A percentile compares a stretch with the other conserved stretches of the same genome.
These are phyloP conservation scores for Coprinellus micaceus DNA, from an alignment of 768 basidiomycete genomes.

Conservation along the genomic window DNA sequence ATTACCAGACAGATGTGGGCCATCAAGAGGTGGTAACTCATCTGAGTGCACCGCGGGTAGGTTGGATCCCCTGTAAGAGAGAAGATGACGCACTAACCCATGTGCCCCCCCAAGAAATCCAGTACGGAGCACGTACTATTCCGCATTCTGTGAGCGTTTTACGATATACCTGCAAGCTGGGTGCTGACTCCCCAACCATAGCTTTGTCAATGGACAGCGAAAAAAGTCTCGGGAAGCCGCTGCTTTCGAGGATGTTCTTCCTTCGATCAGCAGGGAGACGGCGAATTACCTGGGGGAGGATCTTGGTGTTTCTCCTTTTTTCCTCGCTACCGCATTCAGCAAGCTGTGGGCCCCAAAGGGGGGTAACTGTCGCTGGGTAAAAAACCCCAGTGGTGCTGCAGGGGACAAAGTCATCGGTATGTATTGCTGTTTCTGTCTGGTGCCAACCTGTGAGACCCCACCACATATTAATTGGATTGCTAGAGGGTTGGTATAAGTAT, in stretches of 20 bases:
- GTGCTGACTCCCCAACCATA: not conserved
- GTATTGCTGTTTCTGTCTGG: not conserved
- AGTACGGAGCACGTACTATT: too few relatives aligned
- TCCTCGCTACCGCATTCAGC: not conserved
- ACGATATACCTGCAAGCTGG: not conserved
- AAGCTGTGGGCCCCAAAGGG: not conserved
- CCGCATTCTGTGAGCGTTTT: not conserved
- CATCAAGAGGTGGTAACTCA: too few relatives aligned
- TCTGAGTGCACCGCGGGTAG: too few relatives aligned
- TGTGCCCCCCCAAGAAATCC: too few relatives aligned
- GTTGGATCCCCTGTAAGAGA: too few relatives aligned
- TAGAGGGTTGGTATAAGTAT: slow-evolving; percentile 6
- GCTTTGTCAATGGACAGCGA: not conserved
- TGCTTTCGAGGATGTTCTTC: not conserved
- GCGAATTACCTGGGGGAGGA: not conserved
- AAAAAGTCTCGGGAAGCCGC: not conserved
- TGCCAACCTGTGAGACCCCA: too few relatives aligned
- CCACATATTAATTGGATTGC: not conserved
- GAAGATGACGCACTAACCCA: too few relatives aligned
- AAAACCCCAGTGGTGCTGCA: not conserved
- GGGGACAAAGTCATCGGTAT: not conserved
- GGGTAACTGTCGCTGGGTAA: not conserved
- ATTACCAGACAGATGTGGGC: not conserved
- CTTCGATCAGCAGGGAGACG: not conserved
- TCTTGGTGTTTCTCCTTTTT: slow-evolving; percentile 1